Evolutionary conservation across 1,139 yeast species (phyloP), one percentile per base, ranked within the genome.

Genomic region (Komagataea norvegica): DNA sequence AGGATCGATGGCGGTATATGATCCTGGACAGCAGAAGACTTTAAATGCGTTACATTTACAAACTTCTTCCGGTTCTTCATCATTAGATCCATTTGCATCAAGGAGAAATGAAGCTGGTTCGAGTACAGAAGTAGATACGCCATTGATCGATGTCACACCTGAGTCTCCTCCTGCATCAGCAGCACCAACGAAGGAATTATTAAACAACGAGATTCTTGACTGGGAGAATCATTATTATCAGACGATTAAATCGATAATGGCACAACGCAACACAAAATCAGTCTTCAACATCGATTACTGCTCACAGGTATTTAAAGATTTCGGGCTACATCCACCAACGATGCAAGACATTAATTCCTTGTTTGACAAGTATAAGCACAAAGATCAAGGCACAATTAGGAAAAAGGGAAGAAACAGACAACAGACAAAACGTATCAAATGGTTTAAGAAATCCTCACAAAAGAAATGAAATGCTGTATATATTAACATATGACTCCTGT

Each of bases 81-180:
- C 31, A 10, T 19, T 34, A 2, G 36, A 38, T 31, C 41, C 41
- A 15, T 38, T 38, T 21, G 25, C 36, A 6, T n/a, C 36, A 10
- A 26, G n/a, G n/a, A 21, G n/a, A n/a, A n/a, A n/a, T n/a, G n/a
- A n/a, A n/a, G n/a, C n/a, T n/a, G n/a, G n/a, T n/a, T n/a, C n/a
- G n/a, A n/a, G n/a, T n/a, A n/a, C n/a, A n/a, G n/a, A n/a, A n/a
- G n/a, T n/a, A 6, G 28, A 24, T 22, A 16, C 8, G 8, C 21
- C 20, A n/a, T 23, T 31, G 17, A 23, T 31, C n/a, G 33, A 31
- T 7, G n/a, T n/a, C n/a, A n/a, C n/a, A n/a, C n/a, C n/a, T n/a
- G n/a, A 13, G n/a, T 24, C 26, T 8, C 5, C n/a, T 8, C 8
- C 8, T 8, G 8, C 26, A 24, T 11, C n/a, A 24, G n/a, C 26